phyloP scores from a whole-genome alignment of 306 rosid species.

The Hippophae gyantsensis region DNA sequence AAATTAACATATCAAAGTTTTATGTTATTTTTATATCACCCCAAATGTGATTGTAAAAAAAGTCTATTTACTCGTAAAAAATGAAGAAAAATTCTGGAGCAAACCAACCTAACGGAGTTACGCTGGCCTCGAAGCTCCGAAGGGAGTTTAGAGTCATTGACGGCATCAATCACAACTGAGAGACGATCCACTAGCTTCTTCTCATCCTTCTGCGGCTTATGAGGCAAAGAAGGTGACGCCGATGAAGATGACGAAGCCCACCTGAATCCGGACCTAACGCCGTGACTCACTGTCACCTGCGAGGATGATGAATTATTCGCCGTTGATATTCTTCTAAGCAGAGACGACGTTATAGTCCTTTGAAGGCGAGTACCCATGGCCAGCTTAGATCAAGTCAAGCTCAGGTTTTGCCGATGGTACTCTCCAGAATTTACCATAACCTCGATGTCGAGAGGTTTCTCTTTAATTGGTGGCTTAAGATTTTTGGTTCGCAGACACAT shows the following conservation, averaged over 20 bases:
- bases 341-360: constrained; percentile 13
- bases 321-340: constrained; percentile 17
- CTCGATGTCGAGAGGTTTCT: neutral
- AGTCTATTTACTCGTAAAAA: neutral
- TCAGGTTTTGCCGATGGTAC: neutral
- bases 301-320: constrained; percentile 2
- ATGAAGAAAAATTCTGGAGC: neutral
- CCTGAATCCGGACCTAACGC: constrained; percentile 10
- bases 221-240: constrained; percentile 24
- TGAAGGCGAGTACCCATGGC: constrained; percentile 40
- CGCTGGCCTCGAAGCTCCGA: constrained; percentile 85
- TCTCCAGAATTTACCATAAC: neutral
- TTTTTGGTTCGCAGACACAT: too few species aligned
- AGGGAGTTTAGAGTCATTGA: constrained; percentile 70
- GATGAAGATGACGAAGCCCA: constrained; percentile 21
- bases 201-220: constrained; percentile 39
- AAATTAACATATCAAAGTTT: too few species aligned
- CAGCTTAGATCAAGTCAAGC: neutral
- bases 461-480: too few species aligned
- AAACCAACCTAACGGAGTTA: constrained; percentile 50
- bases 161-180: constrained; percentile 65
- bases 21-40: too few species aligned
- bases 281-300: neutral
- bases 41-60: too few species aligned
- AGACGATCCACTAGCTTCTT: constrained; percentile 59